Evolutionary conservation across 202 grass and related monocot species (phyloP).

Genomic region (Dendrocalamus latiflorus): DNA sequence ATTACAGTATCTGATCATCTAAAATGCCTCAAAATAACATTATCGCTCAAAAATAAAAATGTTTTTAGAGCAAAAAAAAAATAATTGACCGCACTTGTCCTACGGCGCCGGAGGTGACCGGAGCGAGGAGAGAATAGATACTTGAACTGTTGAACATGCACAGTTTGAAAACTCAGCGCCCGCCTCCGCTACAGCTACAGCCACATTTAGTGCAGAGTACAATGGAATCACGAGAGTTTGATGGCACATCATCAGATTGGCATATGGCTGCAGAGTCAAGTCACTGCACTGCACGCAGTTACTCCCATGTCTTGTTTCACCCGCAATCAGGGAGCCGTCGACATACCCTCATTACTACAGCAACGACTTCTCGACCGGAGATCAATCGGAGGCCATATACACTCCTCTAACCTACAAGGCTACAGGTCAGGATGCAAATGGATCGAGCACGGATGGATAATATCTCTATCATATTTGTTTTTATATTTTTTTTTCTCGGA

Average conservation of each 20-base stretch:
- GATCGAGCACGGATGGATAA: no score
- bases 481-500: no score
- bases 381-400: conserved; percentile 5
- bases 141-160: background rate
- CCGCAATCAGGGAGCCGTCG: background rate
- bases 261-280: conserved; percentile 9
- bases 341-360: background rate
- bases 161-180: no score
- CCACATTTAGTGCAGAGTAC: conserved; percentile 17
- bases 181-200: background rate
- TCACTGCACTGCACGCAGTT: conserved; percentile 25
- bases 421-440: no score
- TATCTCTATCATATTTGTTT: no score
- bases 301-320: background rate
- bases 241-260: background rate
- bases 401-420: background rate
- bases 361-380: background rate
- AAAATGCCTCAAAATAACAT: no score
- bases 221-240: conserved; percentile 18
- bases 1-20: no score
- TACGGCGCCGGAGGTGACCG: background rate
- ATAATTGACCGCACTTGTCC: background rate
- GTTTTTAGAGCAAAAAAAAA: no score
- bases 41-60: no score
- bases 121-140: background rate